A percentile compares a stretch with the other conserved stretches of the same genome.
These are phyloP conservation scores for Pseudophaeomoniella oleicola DNA, from an alignment of 2,329 filamentous ascomycete species.

Conservation along the genomic window DNA sequence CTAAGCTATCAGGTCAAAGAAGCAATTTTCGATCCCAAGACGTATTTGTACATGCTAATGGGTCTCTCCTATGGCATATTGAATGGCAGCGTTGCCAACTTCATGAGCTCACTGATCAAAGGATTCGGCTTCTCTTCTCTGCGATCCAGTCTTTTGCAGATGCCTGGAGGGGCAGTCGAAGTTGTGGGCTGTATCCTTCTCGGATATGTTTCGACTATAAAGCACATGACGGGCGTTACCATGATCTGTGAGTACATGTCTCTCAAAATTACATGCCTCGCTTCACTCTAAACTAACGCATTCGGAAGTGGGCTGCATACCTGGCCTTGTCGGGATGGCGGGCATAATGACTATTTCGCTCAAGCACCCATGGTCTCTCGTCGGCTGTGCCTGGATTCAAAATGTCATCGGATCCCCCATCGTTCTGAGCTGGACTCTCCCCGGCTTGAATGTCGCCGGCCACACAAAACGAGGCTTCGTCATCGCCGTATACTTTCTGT, in stretches of 20 bases:
- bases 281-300: constrained; percentile 7
- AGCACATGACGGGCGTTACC: not conserved
- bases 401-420: constrained; percentile 17
- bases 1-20: constrained; percentile 8
- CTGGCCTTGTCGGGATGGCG: constrained; percentile 12
- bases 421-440: constrained; percentile 12
- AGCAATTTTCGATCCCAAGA: constrained; percentile 10
- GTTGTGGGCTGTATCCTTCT: constrained; percentile 20
- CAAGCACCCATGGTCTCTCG: constrained; percentile 13
- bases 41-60: constrained; percentile 10
- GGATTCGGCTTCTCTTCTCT: constrained; percentile 27
- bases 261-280: constrained; percentile 9
- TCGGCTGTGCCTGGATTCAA: constrained; percentile 20
- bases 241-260: constrained; percentile 15
- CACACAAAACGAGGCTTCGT: constrained; percentile 27
- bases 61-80: constrained; percentile 13
- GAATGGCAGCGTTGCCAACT: constrained; percentile 19
- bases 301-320: not conserved
- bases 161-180: constrained; percentile 17
- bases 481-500: constrained; percentile 28
- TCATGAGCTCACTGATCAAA: constrained; percentile 17
- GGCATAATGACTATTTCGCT: constrained; percentile 16
- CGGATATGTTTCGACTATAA: constrained; percentile 14
- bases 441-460: constrained; percentile 18
- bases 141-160: constrained; percentile 18